Base-by-base conservation (phyloP, 805 yeast species). In the Candida jianshihensis region DNA sequence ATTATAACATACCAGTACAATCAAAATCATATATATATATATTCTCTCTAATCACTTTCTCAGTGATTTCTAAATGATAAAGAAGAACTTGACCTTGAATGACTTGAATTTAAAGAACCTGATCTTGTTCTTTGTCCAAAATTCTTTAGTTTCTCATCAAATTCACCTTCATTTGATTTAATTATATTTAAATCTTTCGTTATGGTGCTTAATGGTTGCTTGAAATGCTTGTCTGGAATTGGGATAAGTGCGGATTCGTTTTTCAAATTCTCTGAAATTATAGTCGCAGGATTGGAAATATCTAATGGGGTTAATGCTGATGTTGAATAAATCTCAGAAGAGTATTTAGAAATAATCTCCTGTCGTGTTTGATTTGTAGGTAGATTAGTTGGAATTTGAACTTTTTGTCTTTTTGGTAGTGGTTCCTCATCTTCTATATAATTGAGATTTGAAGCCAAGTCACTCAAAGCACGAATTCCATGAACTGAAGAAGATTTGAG, bases 341-440 rank as follows among this genome's bases (percentile, higher is more conserved):
- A 15, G n/a, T 36, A 13, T 11, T 12, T 8, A 4, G 18, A 12
- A 13, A 40, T 17, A 10, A 50, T 40, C 24, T 47, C 39, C 6
- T 47, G 44, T 20, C 53, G 39, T 9, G 43, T n/a, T 14, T 32
- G 31, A 1, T 40, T 28, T 7, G 20, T 32, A 11, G 55, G 53
- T 12, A 47, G 33, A 1, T 30, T 15, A 4, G 34, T 31, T 9
- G 31, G 12, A 2, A 31, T 22, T 6, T 21, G 30, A 6, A 49
- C 9, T 33, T 51, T 48, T 26, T 44, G 50, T 34, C 47, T 49
- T 31, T 46, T 46, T 18, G 51, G 52, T 4, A 36, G 29, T 14
- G 37, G 47, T 2, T n/a, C 6, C 2, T 42, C 45, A 20, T 47
- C 50, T 15, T 31, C 22, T 3, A 15, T 16, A 21, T 42, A 42